Evolutionary conservation across 2,329 filamentous ascomycete species (phyloP).

Genomic region (Tolypocladium inflatum): DNA sequence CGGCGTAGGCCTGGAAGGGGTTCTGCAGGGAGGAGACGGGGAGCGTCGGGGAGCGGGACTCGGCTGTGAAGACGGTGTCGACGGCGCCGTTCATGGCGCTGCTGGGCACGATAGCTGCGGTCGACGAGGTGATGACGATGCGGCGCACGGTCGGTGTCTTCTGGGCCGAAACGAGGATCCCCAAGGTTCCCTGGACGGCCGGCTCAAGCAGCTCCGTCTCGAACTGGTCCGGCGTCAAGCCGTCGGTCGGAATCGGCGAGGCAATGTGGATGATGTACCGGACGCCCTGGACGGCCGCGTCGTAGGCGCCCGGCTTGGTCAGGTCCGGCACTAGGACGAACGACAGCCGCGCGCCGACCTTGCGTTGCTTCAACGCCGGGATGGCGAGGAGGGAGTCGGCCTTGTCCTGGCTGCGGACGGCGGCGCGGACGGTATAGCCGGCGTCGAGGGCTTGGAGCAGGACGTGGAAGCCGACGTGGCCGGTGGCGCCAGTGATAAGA

Average conservation of each 20-base stretch:
- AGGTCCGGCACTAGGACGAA: constrained; percentile 26
- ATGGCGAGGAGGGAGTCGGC: constrained; percentile 5
- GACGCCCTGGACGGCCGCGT: constrained; percentile 27
- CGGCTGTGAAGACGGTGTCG: constrained; percentile 4
- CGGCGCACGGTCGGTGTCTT: constrained; percentile 17
- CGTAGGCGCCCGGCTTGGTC: constrained; percentile 23
- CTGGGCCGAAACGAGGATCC: constrained; percentile 26
- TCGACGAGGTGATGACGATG: constrained; percentile 32
- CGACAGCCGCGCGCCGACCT: constrained; percentile 7
- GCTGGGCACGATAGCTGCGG: constrained; percentile 10
- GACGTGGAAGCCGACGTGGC: constrained; percentile 18
- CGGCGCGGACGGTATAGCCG: constrained; percentile 18
- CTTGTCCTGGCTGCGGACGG: constrained; percentile 14
- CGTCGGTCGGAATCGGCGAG: constrained; percentile 12
- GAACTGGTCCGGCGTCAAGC: constrained; percentile 1
- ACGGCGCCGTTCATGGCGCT: neutral
- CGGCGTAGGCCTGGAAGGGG: constrained; percentile 23
- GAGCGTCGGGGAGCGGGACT: neutral
- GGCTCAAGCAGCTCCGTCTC: constrained; percentile 17
- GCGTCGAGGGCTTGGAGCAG: constrained; percentile 13
- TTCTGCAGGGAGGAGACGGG: constrained; percentile 7
- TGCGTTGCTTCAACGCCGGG: constrained; percentile 1
- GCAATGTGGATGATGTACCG: constrained; percentile 25
- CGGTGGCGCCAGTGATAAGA: constrained; percentile 20
- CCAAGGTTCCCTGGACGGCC: constrained; percentile 24